These are phyloP conservation scores for Schwanniomyces sp. DNA, from an alignment of 805 yeast genomes.

Conservation along the genomic window DNA sequence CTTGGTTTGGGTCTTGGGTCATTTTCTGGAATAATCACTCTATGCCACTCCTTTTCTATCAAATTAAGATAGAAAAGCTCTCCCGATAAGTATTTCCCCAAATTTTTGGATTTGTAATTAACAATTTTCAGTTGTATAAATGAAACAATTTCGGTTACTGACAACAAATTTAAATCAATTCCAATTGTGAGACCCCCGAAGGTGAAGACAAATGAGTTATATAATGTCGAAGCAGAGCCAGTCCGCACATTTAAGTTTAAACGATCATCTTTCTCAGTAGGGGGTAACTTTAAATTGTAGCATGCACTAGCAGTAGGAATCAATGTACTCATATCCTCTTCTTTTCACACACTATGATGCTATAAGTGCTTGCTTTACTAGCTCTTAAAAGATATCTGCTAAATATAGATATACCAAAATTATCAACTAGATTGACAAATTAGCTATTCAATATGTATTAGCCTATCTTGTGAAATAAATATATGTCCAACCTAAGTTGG, in stretches of 20 bases:
- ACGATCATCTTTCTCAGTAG: slow-evolving; percentile 52
- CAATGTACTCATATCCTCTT: slow-evolving; percentile 51
- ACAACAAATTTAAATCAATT: slow-evolving; percentile 43
- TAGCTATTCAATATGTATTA: too few species aligned
- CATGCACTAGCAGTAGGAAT: slow-evolving; percentile 66
- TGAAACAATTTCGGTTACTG: slow-evolving; percentile 37
- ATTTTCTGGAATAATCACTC: slow-evolving; percentile 26
- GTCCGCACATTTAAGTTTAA: slow-evolving; percentile 60
- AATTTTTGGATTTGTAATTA: slow-evolving; percentile 22
- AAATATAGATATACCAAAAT: too few species aligned
- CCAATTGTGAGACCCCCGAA: slow-evolving; percentile 71
- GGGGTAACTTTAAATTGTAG: slow-evolving; percentile 56
- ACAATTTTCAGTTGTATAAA: slow-evolving; percentile 35
- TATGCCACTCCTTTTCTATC: slow-evolving; percentile 58
- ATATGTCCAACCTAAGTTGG: too few species aligned
- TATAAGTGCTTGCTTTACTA: too few species aligned
- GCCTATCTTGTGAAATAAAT: too few species aligned
- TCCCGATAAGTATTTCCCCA: slow-evolving; percentile 50
- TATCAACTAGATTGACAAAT: too few species aligned
- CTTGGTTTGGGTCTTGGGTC: slow-evolving; percentile 43
- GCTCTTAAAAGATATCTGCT: too few species aligned
- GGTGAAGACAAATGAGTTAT: slow-evolving; percentile 60
- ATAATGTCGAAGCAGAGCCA: slow-evolving; percentile 61
- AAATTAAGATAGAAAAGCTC: slow-evolving; percentile 63
- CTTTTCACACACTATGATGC: too few species aligned